Percentiles rank a stretch among this genome's conserved stretches.
Conservation (phyloP, 345 rosid genomes). For the Salix purpurea region DNA sequence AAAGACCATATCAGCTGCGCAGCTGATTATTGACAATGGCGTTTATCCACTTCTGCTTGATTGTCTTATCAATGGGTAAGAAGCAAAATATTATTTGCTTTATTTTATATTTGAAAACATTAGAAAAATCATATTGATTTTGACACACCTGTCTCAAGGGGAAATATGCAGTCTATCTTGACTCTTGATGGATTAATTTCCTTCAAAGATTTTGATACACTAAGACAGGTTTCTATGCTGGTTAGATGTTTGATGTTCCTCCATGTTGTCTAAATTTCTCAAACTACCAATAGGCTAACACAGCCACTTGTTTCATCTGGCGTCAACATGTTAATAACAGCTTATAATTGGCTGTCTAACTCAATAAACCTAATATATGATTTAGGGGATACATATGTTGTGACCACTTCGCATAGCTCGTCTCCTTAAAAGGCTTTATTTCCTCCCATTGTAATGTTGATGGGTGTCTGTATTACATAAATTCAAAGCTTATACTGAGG, state of each 20-base stretch:
- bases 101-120: background rate
- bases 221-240: background rate
- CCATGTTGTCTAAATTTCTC: background rate
- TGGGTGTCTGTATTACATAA: background rate
- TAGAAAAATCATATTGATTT: background rate
- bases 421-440: background rate
- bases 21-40: slow-evolving; percentile 46
- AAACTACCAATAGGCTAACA: background rate
- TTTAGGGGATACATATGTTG: background rate
- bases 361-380: background rate
- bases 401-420: background rate
- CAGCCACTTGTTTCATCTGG: background rate
- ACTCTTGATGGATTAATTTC: background rate
- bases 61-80: slow-evolving; percentile 62
- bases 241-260: background rate
- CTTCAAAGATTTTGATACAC: background rate
- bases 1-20: slow-evolving; percentile 39
- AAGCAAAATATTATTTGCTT: background rate
- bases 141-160: background rate
- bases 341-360: background rate
- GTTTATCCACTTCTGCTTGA: slow-evolving; percentile 76
- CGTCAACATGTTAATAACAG: background rate
- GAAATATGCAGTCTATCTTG: background rate
- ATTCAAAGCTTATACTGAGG: background rate
- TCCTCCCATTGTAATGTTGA: background rate